These are phyloP conservation scores for Isoetes taiwanensis DNA, from an alignment of 75 land plant species.

Conservation along the genomic window DNA sequence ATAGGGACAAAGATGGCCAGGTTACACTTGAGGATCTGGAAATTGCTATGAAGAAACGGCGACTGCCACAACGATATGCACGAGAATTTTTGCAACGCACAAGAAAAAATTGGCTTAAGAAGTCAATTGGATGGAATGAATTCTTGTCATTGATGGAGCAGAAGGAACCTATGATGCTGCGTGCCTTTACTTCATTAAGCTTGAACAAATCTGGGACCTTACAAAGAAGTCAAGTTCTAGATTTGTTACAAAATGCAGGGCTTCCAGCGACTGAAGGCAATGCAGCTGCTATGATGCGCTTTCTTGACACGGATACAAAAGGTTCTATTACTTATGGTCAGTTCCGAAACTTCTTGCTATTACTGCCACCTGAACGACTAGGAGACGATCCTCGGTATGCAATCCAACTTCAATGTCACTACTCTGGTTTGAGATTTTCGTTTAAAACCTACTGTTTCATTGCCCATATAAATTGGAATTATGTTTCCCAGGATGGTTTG, in stretches of 20 bases:
- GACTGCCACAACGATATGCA: slow-evolving; percentile 70
- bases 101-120: slow-evolving; percentile 65
- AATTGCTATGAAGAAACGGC: slow-evolving; percentile 68
- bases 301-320: slow-evolving; percentile 55
- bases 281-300: slow-evolving; percentile 89
- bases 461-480: too few species aligned
- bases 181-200: slow-evolving; percentile 69
- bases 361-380: slow-evolving; percentile 86
- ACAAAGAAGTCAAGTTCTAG: slow-evolving; percentile 70
- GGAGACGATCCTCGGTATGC: slow-evolving; percentile 79
- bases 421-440: too few species aligned
- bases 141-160: slow-evolving; percentile 82
- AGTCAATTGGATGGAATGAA: slow-evolving; percentile 92
- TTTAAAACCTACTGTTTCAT: too few species aligned
- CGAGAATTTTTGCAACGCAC: slow-evolving; percentile 62
- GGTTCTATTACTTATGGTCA: slow-evolving; percentile 84
- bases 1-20: slow-evolving; percentile 84
- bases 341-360: slow-evolving; percentile 86
- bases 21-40: slow-evolving; percentile 87
- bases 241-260: slow-evolving; percentile 64
- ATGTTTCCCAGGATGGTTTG: slow-evolving; percentile 51
- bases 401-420: not conserved
- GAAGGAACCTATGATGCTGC: slow-evolving; percentile 81
- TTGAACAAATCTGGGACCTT: slow-evolving; percentile 86
- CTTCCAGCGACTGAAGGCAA: slow-evolving; percentile 91